Conservation (phyloP, 2,329 filamentous ascomycete genomes). For the Periconia digitata region DNA sequence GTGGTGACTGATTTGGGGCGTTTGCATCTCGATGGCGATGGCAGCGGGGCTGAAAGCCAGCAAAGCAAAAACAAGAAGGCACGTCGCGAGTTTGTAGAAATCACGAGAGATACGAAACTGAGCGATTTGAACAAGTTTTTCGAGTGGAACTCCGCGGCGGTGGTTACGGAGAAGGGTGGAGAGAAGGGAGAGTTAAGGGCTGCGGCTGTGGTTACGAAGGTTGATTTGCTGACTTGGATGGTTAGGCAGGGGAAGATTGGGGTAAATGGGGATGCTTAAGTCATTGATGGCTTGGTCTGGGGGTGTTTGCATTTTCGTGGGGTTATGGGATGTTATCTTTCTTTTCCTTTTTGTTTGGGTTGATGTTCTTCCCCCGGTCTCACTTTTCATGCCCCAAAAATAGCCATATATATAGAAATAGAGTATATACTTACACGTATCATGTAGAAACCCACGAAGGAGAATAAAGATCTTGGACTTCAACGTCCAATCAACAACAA, state of each 20-base stretch:
- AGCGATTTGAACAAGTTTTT: slow-evolving; percentile 87
- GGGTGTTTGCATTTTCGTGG: too few relatives aligned
- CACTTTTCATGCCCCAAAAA: too few relatives aligned
- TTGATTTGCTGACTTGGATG: slow-evolving; percentile 91
- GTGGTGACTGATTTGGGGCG: slow-evolving; percentile 74
- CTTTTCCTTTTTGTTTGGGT: too few relatives aligned
- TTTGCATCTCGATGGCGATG: slow-evolving; percentile 34
- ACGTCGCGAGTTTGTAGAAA: slow-evolving; percentile 79
- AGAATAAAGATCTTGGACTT: too few relatives aligned
- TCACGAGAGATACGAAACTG: slow-evolving; percentile 86
- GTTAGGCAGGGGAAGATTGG: slow-evolving; percentile 50
- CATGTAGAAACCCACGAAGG: too few relatives aligned
- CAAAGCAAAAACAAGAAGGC: slow-evolving; percentile 22
- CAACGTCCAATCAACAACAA: too few relatives aligned
- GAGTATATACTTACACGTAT: too few relatives aligned
- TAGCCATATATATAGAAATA: too few relatives aligned
- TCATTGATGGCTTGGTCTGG: too few relatives aligned
- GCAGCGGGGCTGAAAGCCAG: slow-evolving; percentile 12
- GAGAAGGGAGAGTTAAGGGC: slow-evolving; percentile 67
- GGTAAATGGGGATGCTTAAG: slow-evolving; percentile 3
- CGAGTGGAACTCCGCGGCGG: slow-evolving; percentile 95
- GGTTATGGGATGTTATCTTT: too few relatives aligned
- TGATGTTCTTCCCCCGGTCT: too few relatives aligned
- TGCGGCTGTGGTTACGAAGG: slow-evolving; percentile 91
- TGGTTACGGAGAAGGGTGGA: slow-evolving; percentile 74